phyloP scores from a whole-genome alignment of 139 green algal genomes.

The Coccomyxa sp. region DNA sequence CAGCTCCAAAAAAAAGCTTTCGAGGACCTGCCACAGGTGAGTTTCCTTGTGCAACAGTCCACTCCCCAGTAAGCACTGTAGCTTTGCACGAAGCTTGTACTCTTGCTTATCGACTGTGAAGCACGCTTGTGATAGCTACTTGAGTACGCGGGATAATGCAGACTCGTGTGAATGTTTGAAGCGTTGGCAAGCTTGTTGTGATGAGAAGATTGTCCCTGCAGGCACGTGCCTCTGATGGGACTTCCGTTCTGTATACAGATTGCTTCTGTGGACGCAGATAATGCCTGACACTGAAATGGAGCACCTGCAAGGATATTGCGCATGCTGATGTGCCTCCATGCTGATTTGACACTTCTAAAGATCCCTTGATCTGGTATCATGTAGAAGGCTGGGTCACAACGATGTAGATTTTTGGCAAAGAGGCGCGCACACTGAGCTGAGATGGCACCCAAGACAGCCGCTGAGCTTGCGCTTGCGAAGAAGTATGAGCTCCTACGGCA shows the following conservation, averaged over 20 bases:
- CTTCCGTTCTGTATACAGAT: background rate
- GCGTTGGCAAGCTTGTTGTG: background rate
- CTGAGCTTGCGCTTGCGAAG: constrained; percentile 24
- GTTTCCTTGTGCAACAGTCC: too few relatives aligned
- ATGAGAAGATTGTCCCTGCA: background rate
- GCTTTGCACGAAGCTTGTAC: background rate
- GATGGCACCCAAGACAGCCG: constrained; percentile 16
- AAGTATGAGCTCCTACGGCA: constrained; percentile 36
- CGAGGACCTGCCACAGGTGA: too few relatives aligned
- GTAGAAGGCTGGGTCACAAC: background rate
- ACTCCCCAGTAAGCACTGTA: too few relatives aligned
- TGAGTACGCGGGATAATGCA: too few relatives aligned
- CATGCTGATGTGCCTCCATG: background rate
- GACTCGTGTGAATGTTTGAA: background rate
- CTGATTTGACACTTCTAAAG: too few relatives aligned
- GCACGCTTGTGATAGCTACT: background rate
- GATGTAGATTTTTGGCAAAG: background rate
- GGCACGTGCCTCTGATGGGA: background rate
- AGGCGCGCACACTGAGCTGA: too few relatives aligned
- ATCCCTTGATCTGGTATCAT: background rate
- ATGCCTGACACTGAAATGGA: background rate
- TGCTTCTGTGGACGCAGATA: background rate
- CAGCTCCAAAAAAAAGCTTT: too few relatives aligned
- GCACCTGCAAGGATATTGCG: background rate
- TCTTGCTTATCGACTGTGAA: background rate